Evolutionary conservation across 2,329 filamentous ascomycete genomes (phyloP), one percentile per base, ranked within the genome.

Genomic region (Ceratocystis cacaofunesta): DNA sequence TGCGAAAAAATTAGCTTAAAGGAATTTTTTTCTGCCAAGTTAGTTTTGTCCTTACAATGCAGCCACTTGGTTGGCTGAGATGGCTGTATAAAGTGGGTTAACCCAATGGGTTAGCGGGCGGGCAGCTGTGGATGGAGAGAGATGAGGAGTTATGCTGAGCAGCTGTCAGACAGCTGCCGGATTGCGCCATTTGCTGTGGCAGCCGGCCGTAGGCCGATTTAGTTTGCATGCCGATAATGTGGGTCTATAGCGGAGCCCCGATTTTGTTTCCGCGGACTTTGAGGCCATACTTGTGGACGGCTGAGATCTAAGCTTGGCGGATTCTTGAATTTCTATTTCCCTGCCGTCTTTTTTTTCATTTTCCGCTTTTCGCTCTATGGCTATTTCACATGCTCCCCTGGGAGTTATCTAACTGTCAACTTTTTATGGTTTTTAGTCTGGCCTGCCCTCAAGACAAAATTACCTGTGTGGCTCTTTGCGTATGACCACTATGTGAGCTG

Each of bases 1-100:
- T 5, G 52, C 25, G 55, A 68, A 66, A 64, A 66, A 62, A 50
- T 61, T 61, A 61, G 60, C 43, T 55, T 61, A 67, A 58, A 60
- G 64, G 61, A 46, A 44, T 60, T 52, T 63, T 61, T 57, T 61
- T 46, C 25, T 50, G 52, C 52, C 25, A 28, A 28, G 25, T 22
- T 63, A 28, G 46, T 36, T 10, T 36, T 36, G 32, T 36, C 32
- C 7, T 36, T 3, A 36, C 32, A 36, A 36, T 36, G 32, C 32
- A 36, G 32, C 32, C 8, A 36, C 32, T 44, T 66, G 46, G 22
- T 57, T 57, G 52, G 52, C 52, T 22, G 52, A 22, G 12, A 28
- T 57, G 25, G 25, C 44, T 52, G 41, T n/a, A 28, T 22, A 32
- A 32, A 57, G 52, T 52, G 52, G 52, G 25, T 19, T 30, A 32